phyloP scores from a whole-genome alignment of 2,329 filamentous ascomycete species.

The Neofusicoccum sp. region DNA sequence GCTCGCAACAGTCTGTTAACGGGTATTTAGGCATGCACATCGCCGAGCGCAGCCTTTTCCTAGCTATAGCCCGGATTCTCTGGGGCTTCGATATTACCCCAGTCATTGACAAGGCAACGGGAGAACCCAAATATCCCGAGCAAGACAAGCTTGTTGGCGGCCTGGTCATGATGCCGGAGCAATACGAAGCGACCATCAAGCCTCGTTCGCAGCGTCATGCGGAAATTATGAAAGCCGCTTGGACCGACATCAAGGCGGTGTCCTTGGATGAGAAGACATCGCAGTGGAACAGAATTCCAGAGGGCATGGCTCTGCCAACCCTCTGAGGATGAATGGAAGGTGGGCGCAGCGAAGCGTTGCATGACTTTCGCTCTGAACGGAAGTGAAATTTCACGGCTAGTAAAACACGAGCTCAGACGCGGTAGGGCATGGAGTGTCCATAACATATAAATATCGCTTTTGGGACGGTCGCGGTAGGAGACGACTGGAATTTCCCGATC shows the following conservation, averaged over 20 bases:
- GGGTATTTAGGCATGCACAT: conserved; percentile 19
- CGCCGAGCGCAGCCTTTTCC: conserved; percentile 21
- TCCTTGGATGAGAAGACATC: conserved; percentile 20
- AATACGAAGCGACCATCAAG: conserved; percentile 27
- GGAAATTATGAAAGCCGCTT: conserved; percentile 24
- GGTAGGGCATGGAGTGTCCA: background rate
- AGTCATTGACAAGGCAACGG: background rate
- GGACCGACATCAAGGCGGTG: conserved; percentile 24
- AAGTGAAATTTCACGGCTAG: too few relatives aligned
- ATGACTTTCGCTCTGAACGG: too few relatives aligned
- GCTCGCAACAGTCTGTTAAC: too few relatives aligned
- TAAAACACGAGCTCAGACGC: background rate
- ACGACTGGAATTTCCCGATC: too few relatives aligned
- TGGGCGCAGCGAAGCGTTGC: background rate
- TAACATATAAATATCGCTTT: too few relatives aligned
- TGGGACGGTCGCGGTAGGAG: too few relatives aligned
- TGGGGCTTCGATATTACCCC: conserved; percentile 23
- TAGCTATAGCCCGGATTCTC: conserved; percentile 20
- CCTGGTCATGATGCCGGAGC: conserved; percentile 26
- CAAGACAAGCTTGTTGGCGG: conserved; percentile 27
- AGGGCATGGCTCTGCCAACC: conserved; percentile 23
- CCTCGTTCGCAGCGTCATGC: conserved; percentile 24
- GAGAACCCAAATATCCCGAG: background rate
- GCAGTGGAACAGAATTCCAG: conserved; percentile 30
- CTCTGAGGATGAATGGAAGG: background rate